Conservation (phyloP, 441 rosid species). For the Pelargonium fulgidum region DNA sequence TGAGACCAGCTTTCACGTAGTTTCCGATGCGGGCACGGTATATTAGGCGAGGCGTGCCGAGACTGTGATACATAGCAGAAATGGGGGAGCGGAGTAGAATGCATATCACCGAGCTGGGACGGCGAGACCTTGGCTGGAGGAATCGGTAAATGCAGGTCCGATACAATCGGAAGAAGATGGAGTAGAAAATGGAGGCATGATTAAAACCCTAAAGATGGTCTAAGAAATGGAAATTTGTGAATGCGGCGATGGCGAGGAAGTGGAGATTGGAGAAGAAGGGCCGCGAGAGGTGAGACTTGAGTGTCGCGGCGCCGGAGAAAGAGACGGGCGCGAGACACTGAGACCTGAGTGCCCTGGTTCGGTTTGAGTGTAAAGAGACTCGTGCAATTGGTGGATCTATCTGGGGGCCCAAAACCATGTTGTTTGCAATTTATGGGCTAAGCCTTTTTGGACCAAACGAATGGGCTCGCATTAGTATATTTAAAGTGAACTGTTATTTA, state of each 20-base stretch:
- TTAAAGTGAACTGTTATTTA: too few species aligned
- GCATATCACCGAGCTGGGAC: conserved; percentile 42
- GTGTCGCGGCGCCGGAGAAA: too few species aligned
- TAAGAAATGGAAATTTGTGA: background rate
- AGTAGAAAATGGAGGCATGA: background rate
- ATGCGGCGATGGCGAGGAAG: conserved; percentile 15
- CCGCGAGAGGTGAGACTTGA: background rate
- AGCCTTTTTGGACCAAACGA: too few species aligned
- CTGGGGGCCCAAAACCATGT: too few species aligned
- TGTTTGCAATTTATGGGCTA: too few species aligned
- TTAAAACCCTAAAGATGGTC: background rate
- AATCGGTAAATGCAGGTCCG: conserved; percentile 1
- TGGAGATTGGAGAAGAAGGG: background rate
- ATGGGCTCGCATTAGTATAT: too few species aligned
- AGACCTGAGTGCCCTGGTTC: too few species aligned
- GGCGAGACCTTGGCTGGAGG: conserved; percentile 8
- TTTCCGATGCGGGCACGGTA: conserved; percentile 61
- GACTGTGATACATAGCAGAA: conserved; percentile 73
- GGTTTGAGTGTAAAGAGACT: too few species aligned
- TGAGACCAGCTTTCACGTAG: conserved; percentile 58
- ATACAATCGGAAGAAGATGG: background rate
- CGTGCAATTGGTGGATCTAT: too few species aligned
- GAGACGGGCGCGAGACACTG: too few species aligned
- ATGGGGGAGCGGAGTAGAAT: conserved; percentile 16
- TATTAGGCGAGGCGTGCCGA: conserved; percentile 80